Evolutionary conservation across 805 yeast species (phyloP), one percentile per base, ranked within the genome.

Genomic region (Ogataea siamensis): DNA sequence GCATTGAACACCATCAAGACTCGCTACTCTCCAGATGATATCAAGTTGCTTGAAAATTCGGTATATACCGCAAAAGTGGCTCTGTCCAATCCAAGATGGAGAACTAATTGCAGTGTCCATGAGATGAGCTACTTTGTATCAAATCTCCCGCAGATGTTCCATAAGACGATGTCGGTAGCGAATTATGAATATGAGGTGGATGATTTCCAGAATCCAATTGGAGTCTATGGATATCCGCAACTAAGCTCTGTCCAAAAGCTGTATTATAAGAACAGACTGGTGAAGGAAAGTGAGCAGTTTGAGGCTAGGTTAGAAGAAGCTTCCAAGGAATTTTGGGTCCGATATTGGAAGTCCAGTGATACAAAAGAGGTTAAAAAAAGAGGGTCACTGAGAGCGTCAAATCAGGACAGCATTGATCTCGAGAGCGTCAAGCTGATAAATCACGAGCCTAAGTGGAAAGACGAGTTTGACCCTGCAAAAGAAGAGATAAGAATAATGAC

Each of bases 151-250:
- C 54, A 55, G 3, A 39, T 53, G 0, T 72, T 71, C 34, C 59
- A 64, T 9, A 54, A 59, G 15, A 53, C 60, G 19, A 74, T 68
- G 51, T 72, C 77, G 1, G 68, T 70, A 16, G 76, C 78, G 0
- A 58, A 60, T 8, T 52, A 61, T 13, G 54, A 49, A 13, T 47
- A 46, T 4, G 57, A 63, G 25, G 42, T 66, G 2, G 62, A 72
- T 6, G 65, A 72, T 0, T 73, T 66, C 54, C 77, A 78, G 3
- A 78, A 76, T 2, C 78, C 80, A 12, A 50, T 69, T 6, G 62
- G 73, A 0, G 68, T 76, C 0, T 77, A 71, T 59, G 84, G 85
- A 1, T 81, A 77, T 6, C 81, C 84, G 0, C 84, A 79, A 43
- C 39, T 78, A 11, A 60, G 64, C 25, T 55, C 74, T 1, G 55